Evolutionary conservation across 2,329 filamentous ascomycete species (phyloP).

Genomic region (Blastomyces parvus): DNA sequence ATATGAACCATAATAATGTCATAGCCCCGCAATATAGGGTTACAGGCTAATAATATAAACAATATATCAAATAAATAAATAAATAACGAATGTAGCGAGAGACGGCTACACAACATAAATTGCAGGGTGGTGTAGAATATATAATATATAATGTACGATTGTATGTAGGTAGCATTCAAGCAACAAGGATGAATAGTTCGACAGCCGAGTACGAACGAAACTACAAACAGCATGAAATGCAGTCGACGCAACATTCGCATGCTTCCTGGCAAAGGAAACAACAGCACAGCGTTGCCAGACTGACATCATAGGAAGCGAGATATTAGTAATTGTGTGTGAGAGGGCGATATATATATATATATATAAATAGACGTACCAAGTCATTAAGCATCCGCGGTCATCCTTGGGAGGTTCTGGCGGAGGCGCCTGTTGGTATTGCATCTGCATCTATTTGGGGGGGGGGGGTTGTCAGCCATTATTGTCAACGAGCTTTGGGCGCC

Average conservation of each 20-base stretch:
- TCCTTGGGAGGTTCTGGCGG: slow-evolving; percentile 28
- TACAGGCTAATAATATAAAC: not conserved
- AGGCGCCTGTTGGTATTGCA: slow-evolving; percentile 44
- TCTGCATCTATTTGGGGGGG: slow-evolving; percentile 36
- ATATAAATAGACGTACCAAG: slow-evolving; percentile 34
- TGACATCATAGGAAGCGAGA: slow-evolving; percentile 15
- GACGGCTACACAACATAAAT: no score
- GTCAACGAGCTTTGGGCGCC: not conserved
- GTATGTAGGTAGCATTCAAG: not conserved
- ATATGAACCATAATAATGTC: no score
- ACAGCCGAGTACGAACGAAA: slow-evolving; percentile 4
- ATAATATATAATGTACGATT: no score
- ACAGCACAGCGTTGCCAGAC: slow-evolving; percentile 51
- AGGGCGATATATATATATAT: not conserved
- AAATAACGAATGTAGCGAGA: no score
- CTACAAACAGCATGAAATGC: slow-evolving; percentile 44
- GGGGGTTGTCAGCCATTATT: slow-evolving; percentile 1
- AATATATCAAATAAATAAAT: not conserved
- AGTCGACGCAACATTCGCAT: slow-evolving; percentile 56
- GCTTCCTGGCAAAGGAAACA: slow-evolving; percentile 56
- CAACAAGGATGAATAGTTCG: not conserved
- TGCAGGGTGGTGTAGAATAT: no score
- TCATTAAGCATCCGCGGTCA: slow-evolving; percentile 42
- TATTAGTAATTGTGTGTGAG: slow-evolving; percentile 13
- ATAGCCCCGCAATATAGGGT: not conserved